These are phyloP conservation scores for Rhizopus microsporus DNA, from an alignment of 371 early-diverging fungal species.

Conservation along the genomic window DNA sequence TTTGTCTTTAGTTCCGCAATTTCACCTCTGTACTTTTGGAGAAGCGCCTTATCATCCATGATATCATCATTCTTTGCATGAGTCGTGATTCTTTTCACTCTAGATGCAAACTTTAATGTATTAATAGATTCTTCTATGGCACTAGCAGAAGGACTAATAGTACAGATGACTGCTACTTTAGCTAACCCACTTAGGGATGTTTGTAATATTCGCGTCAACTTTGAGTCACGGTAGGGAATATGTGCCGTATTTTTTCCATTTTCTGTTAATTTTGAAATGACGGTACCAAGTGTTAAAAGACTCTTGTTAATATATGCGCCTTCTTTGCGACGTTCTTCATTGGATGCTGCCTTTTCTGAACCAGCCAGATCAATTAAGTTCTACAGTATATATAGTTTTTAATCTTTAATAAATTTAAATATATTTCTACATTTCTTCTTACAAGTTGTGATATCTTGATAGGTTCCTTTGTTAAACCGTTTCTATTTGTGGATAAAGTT, in stretches of 20 bases:
- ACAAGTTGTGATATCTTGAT: conserved; percentile 75
- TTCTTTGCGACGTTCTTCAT: conserved; percentile 84
- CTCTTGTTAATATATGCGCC: conserved; percentile 93
- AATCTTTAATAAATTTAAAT: not conserved
- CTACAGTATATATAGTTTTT: conserved; percentile 21
- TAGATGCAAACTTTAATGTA: conserved; percentile 87
- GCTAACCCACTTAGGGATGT: conserved; percentile 82
- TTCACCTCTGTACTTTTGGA: conserved; percentile 83
- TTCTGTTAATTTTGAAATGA: conserved; percentile 76
- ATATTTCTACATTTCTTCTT: conserved; percentile 6
- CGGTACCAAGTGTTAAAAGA: conserved; percentile 85
- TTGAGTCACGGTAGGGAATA: conserved; percentile 93
- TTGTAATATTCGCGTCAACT: conserved; percentile 92
- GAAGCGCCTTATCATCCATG: conserved; percentile 82
- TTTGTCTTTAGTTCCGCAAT: conserved; percentile 82
- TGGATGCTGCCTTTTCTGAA: conserved; percentile 86
- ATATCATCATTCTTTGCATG: conserved; percentile 72
- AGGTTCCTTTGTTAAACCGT: conserved; percentile 18
- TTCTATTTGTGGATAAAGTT: conserved; percentile 15
- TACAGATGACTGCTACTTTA: conserved; percentile 82
- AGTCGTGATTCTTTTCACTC: conserved; percentile 75
- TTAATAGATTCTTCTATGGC: conserved; percentile 81
- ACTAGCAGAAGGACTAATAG: conserved; percentile 67
- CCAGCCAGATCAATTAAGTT: conserved; percentile 97
- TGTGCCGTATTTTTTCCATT: conserved; percentile 37